Evolutionary conservation across 2,329 filamentous ascomycete species (phyloP).

Genomic region (Amesomyces nigricolor): DNA sequence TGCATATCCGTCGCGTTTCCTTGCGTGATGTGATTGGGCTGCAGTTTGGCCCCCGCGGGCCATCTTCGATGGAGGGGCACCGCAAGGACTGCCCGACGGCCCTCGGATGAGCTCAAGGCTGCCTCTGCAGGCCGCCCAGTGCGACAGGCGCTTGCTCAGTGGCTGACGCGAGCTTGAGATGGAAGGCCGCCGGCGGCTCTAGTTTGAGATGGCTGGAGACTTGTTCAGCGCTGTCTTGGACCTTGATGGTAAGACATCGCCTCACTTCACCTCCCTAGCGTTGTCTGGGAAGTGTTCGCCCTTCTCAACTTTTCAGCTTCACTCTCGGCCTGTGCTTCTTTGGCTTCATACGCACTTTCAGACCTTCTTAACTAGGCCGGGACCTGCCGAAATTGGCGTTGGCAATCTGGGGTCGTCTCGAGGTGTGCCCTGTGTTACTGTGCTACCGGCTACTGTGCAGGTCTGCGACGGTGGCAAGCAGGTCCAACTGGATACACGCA

Average conservation of each 20-base stretch:
- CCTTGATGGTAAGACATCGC: too few species aligned
- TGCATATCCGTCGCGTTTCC: constrained; percentile 12
- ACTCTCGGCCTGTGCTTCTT: too few species aligned
- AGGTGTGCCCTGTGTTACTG: constrained; percentile 7
- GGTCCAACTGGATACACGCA: constrained; percentile 21
- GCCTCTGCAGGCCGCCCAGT: constrained; percentile 16
- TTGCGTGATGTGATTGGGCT: constrained; percentile 14
- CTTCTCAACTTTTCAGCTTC: too few species aligned
- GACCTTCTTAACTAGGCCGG: neutral
- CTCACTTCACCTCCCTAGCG: too few species aligned
- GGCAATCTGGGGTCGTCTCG: neutral
- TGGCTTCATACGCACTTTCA: neutral
- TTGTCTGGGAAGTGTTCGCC: too few species aligned
- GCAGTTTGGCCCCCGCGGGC: constrained; percentile 2
- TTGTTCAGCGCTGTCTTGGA: too few species aligned
- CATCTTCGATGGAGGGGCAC: neutral
- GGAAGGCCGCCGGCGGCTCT: neutral
- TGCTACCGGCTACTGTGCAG: constrained; percentile 12
- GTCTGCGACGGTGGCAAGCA: constrained; percentile 18
- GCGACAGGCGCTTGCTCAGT: neutral
- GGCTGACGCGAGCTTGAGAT: neutral
- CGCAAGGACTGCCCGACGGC: neutral
- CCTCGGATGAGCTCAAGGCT: neutral
- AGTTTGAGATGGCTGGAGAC: neutral
- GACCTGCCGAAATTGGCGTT: neutral